A percentile compares a stretch with the other conserved stretches of the same genome.
These are phyloP conservation scores for Phytopythium mirpurense DNA, from an alignment of 352 stramenopile genomes.

Conservation along the genomic window DNA sequence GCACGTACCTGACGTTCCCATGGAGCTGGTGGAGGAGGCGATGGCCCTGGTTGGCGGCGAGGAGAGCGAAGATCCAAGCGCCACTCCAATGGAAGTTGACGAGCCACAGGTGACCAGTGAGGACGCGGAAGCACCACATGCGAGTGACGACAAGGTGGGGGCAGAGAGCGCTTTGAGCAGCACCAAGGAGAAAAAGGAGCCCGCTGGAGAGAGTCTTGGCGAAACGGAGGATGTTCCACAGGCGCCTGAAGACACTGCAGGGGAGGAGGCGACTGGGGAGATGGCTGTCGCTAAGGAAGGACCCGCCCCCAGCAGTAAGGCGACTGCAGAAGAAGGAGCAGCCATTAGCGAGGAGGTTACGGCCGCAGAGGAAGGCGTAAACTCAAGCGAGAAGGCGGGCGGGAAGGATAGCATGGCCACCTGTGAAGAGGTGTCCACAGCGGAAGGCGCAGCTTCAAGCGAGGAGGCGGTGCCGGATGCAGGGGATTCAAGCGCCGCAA, in stretches of 20 bases:
- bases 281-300: background rate
- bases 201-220: too few species aligned
- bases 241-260: background rate
- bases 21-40: background rate
- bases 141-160: background rate
- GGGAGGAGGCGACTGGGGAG: constrained; percentile 4
- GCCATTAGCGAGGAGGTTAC: too few species aligned
- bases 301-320: too few species aligned
- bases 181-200: too few species aligned
- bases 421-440: too few species aligned
- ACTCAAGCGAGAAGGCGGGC: too few species aligned
- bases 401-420: too few species aligned
- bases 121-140: background rate
- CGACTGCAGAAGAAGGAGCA: too few species aligned
- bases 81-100: background rate
- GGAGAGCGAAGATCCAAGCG: background rate
- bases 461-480: background rate
- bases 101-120: background rate
- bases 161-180: background rate
- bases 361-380: too few species aligned
- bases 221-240: too few species aligned
- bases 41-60: background rate
- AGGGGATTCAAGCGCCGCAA: background rate
- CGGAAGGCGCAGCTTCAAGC: too few species aligned
- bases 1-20: background rate